phyloP scores from a whole-genome alignment of 2,329 filamentous ascomycete species.

The Colletotrichum noveboracense region DNA sequence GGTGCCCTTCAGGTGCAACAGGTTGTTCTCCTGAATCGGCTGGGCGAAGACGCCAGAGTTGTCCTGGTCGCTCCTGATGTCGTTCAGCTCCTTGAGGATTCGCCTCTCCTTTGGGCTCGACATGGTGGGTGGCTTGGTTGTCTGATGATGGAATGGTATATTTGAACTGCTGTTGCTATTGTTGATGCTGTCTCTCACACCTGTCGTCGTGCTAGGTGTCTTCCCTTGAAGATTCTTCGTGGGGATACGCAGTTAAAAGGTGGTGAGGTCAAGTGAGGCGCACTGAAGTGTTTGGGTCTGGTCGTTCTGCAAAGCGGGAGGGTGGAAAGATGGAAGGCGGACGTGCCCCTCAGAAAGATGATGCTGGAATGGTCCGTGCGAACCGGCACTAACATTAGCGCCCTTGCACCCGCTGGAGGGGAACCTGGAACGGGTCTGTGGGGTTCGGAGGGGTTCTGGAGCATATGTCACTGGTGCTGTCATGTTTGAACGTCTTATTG shows the following conservation, averaged over 20 bases:
- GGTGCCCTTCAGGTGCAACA: constrained; percentile 82
- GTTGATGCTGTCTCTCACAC: not conserved
- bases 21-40: constrained; percentile 68
- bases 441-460: not conserved
- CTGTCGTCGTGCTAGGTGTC: not conserved
- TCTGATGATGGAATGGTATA: not conserved
- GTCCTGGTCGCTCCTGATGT: constrained; percentile 74
- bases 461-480: not conserved
- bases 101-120: constrained; percentile 60
- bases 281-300: not conserved
- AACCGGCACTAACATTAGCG: constrained; percentile 2
- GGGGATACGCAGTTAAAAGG: not conserved
- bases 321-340: not conserved
- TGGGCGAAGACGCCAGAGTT: constrained; percentile 78
- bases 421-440: not conserved
- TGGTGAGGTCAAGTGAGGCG: not conserved
- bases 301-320: not conserved
- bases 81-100: constrained; percentile 77
- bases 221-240: not conserved
- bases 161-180: not conserved
- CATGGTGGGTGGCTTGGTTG: constrained; percentile 37
- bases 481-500: not conserved
- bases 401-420: not conserved
- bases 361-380: constrained; percentile 19
- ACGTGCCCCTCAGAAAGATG: constrained; percentile 10